These are phyloP conservation scores for Parmelia sp. DNA, from an alignment of 495 filamentous ascomycete species.

Conservation along the genomic window DNA sequence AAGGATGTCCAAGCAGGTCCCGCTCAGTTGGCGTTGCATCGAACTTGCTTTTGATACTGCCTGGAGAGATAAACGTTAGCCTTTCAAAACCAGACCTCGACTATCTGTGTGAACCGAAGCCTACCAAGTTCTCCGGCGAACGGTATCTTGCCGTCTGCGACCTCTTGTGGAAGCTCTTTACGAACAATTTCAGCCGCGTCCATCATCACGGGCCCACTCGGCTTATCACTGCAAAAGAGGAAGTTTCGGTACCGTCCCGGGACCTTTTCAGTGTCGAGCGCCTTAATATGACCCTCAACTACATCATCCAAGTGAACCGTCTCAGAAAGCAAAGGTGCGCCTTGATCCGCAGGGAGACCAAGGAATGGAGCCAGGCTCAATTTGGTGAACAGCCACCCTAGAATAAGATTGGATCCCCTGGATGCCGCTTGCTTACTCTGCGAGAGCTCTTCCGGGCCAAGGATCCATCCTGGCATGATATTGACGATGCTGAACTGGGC, in stretches of 20 bases:
- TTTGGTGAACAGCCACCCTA: constrained; percentile 9
- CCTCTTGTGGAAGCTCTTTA: constrained; percentile 10
- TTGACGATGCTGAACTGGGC: constrained; percentile 17
- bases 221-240: constrained; percentile 13
- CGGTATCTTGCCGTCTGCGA: constrained; percentile 10
- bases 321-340: constrained; percentile 9
- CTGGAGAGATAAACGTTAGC: not conserved
- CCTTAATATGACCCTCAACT: constrained; percentile 14
- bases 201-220: constrained; percentile 2
- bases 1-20: constrained; percentile 14
- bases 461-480: constrained; percentile 14
- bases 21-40: constrained; percentile 9
- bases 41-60: constrained; percentile 12
- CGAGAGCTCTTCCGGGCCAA: constrained; percentile 13
- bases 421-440: constrained; percentile 13
- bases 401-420: constrained; percentile 16
- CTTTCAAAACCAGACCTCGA: not conserved
- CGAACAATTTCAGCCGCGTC: constrained; percentile 12
- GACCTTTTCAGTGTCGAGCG: constrained; percentile 11
- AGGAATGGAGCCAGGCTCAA: constrained; percentile 11
- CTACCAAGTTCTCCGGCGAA: constrained; percentile 13
- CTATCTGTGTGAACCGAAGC: not conserved
- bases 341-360: constrained; percentile 1
- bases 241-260: constrained; percentile 15
- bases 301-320: constrained; percentile 17